phyloP scores from a whole-genome alignment of 2,329 filamentous ascomycete species.

The Coniochaeta pulveracea region DNA sequence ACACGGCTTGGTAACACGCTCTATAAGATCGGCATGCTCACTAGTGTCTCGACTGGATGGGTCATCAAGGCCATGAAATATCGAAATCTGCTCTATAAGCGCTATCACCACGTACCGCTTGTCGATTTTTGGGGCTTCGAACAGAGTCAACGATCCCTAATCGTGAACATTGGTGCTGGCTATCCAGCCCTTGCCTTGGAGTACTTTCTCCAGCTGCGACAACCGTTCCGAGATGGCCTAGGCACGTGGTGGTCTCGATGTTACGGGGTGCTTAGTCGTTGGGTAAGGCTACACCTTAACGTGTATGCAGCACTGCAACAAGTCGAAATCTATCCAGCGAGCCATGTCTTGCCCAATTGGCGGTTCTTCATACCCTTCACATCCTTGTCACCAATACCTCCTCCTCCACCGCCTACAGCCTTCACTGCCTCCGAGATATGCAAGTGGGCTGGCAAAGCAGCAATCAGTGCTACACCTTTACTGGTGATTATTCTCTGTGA shows the following conservation, averaged over 20 bases:
- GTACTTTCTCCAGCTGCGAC: no score
- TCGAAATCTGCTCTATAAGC: conserved; percentile 43
- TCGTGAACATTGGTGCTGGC: conserved; percentile 23
- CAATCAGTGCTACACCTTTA: conserved; percentile 34
- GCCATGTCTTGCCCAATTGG: conserved; percentile 28
- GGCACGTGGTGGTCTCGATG: no score
- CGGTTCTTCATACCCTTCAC: conserved; percentile 46
- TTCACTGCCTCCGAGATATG: conserved; percentile 25
- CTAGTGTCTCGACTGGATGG: conserved; percentile 34
- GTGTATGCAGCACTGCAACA: conserved; percentile 41
- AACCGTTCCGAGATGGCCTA: no score
- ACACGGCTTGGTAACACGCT: conserved; percentile 30
- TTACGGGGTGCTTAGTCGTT: conserved; percentile 9
- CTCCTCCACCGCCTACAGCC: conserved; percentile 29
- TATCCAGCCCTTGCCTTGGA: conserved; percentile 25
- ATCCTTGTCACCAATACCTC: conserved; percentile 33
- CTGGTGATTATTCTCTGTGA: no score
- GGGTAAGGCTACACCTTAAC: conserved; percentile 38
- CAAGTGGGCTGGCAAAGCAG: conserved; percentile 29
- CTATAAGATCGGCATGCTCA: conserved; percentile 20
- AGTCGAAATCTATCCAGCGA: conserved; percentile 31
- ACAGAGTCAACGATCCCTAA: conserved; percentile 18
- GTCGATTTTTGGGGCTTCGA: conserved; percentile 28
- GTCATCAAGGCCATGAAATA: conserved; percentile 41
- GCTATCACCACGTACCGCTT: conserved; percentile 37